Conservation (phyloP, 164 flowering plant species). For the Santalum album region DNA sequence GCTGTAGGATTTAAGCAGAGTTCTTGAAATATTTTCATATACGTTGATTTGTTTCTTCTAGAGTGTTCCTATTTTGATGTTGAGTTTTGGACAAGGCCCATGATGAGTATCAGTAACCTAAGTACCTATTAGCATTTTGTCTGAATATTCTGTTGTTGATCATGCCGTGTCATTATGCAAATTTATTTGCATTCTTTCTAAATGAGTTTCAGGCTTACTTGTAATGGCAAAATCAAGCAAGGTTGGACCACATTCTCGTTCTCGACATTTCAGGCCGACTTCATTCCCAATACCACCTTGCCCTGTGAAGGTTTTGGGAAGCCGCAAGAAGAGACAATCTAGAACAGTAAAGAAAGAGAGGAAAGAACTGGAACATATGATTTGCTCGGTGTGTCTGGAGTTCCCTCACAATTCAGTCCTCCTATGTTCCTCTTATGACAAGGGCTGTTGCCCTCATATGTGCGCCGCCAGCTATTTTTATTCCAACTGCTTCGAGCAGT, state of each 20-base stretch:
- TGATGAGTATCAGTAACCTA: too few relatives aligned
- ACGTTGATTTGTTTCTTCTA: too few relatives aligned
- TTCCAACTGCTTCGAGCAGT: slow-evolving; percentile 60
- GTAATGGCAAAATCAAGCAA: slow-evolving; percentile 25
- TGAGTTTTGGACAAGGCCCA: too few relatives aligned
- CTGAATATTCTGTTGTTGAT: too few relatives aligned
- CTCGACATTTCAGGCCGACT: too few relatives aligned
- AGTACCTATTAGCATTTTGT: too few relatives aligned
- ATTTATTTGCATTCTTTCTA: too few relatives aligned
- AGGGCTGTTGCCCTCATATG: slow-evolving; percentile 64
- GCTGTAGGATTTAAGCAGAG: too few relatives aligned
- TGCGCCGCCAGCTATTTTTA: slow-evolving; percentile 47
- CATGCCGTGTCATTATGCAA: too few relatives aligned
- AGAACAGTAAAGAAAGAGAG: neutral
- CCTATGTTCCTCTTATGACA: slow-evolving; percentile 51
- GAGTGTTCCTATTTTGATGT: too few relatives aligned
- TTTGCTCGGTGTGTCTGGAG: slow-evolving; percentile 58
- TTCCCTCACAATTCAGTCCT: slow-evolving; percentile 62
- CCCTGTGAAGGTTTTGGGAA: slow-evolving; percentile 5
- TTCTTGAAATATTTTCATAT: too few relatives aligned
- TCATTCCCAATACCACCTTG: slow-evolving; percentile 12
- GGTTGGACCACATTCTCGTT: slow-evolving; percentile 12
- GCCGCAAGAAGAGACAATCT: neutral
- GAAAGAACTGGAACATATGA: slow-evolving; percentile 41
- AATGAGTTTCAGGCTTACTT: slow-evolving; percentile 11